Evolutionary conservation across 2,329 filamentous ascomycete species (phyloP).

Genomic region (Sporothrix luriei): DNA sequence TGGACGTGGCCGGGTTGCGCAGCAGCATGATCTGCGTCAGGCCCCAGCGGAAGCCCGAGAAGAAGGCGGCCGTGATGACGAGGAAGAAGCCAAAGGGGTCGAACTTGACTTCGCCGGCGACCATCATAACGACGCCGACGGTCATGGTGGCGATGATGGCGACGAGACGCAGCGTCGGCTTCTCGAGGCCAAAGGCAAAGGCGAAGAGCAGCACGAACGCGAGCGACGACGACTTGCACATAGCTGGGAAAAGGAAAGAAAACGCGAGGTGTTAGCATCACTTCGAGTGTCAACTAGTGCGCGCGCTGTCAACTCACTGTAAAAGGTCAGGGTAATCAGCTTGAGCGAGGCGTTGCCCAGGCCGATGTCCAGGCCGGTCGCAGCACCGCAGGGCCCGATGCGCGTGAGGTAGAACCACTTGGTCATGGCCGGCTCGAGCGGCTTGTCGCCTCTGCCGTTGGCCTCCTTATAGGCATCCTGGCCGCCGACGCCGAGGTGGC

Average conservation of each 20-base stretch:
- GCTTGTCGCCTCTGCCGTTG: conserved; percentile 32
- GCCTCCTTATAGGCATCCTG: background rate
- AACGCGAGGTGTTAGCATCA: background rate
- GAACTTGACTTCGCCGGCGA: conserved; percentile 91
- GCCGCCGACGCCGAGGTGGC: too few species aligned
- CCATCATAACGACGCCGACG: conserved; percentile 93
- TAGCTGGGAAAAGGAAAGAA: conserved; percentile 55
- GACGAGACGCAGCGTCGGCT: conserved; percentile 81
- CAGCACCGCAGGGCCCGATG: conserved; percentile 86
- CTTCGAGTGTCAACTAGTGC: too few species aligned
- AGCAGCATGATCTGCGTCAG: conserved; percentile 95
- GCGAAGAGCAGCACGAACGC: conserved; percentile 95
- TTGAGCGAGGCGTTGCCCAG: conserved; percentile 93
- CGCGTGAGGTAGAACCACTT: conserved; percentile 89
- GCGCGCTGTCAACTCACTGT: conserved; percentile 51
- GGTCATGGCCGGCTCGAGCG: conserved; percentile 65
- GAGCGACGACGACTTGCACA: conserved; percentile 97
- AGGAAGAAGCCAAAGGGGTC: conserved; percentile 83
- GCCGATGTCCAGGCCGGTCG: conserved; percentile 93
- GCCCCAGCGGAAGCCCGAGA: conserved; percentile 96
- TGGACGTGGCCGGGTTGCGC: conserved; percentile 90
- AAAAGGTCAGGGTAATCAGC: conserved; percentile 95
- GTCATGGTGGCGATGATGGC: conserved; percentile 92
- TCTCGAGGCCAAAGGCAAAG: conserved; percentile 88
- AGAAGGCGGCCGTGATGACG: conserved; percentile 90